phyloP scores from a whole-genome alignment of 1,284 basidiomycete genomes.

The Ganoderma lingzhi region DNA sequence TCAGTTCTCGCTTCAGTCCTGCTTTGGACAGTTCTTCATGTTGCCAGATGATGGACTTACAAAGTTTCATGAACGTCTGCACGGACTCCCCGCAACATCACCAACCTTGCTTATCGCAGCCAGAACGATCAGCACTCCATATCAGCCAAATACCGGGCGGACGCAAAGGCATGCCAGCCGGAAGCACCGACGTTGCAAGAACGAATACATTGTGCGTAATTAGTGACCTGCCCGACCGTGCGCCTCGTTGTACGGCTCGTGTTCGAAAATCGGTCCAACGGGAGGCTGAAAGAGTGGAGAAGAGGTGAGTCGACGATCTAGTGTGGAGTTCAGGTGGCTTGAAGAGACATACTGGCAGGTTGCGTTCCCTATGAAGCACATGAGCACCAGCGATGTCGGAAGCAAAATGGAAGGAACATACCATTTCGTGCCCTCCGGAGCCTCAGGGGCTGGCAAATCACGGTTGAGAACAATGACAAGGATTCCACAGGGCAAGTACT shows the following conservation, averaged over 20 bases:
- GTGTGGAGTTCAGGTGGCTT: neutral
- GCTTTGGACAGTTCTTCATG: neutral
- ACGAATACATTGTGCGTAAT: constrained; percentile 19
- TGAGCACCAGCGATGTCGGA: constrained; percentile 22
- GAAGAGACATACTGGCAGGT: constrained; percentile 65
- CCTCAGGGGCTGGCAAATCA: constrained; percentile 64
- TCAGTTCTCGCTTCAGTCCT: neutral
- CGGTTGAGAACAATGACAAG: constrained; percentile 23
- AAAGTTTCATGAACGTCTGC: neutral
- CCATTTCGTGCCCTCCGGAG: constrained; percentile 92
- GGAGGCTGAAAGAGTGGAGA: constrained; percentile 49
- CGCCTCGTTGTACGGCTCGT: constrained; percentile 44
- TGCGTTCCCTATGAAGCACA: constrained; percentile 66
- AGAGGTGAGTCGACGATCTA: constrained; percentile 14
- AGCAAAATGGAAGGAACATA: constrained; percentile 49
- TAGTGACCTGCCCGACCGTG: constrained; percentile 30
- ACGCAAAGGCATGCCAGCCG: neutral
- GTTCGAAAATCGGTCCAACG: constrained; percentile 63
- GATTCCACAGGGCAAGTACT: constrained; percentile 45
- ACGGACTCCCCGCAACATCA: neutral
- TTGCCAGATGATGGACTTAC: neutral
- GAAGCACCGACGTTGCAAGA: constrained; percentile 10
- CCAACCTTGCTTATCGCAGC: neutral
- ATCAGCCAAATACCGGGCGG: neutral
- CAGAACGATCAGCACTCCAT: neutral